Evolutionary conservation across 192 early-diverging fungal species (phyloP).

Genomic region (Mycoemilia scoparia): DNA sequence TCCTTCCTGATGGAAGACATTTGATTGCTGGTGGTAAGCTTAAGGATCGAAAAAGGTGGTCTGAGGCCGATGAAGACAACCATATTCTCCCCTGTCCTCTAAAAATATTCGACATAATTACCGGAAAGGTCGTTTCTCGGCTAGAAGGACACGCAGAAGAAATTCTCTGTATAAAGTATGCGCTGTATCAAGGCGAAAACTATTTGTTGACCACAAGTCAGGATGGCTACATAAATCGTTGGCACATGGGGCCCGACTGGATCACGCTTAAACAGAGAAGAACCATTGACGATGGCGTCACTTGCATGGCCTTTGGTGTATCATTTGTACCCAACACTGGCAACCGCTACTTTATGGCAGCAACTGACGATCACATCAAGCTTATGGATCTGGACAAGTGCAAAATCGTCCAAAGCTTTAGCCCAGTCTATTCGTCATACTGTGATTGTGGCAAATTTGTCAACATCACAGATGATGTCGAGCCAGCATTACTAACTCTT

Average conservation of each 20-base stretch:
- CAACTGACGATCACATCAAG: conserved; percentile 70
- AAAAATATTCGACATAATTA: conserved; percentile 73
- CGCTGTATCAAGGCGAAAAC: conserved; percentile 57
- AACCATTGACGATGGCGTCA: conserved; percentile 64
- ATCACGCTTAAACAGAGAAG: conserved; percentile 38
- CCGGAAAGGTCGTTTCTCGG: conserved; percentile 60
- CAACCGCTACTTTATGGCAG: conserved; percentile 81
- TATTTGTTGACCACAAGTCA: conserved; percentile 84
- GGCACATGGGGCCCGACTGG: conserved; percentile 73
- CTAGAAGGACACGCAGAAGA: conserved; percentile 80
- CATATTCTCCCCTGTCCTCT: conserved; percentile 85
- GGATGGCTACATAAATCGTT: conserved; percentile 84
- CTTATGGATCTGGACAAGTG: conserved; percentile 80
- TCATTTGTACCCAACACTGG: conserved; percentile 86
- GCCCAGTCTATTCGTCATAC: conserved; percentile 71
- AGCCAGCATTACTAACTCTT: no score
- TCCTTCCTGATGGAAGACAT: conserved; percentile 41
- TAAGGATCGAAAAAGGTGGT: conserved; percentile 79
- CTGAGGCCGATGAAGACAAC: conserved; percentile 77
- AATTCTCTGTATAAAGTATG: conserved; percentile 58
- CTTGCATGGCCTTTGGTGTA: conserved; percentile 92
- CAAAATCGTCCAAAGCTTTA: conserved; percentile 34
- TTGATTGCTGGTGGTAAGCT: conserved; percentile 75
- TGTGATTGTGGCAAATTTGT: conserved; percentile 85
- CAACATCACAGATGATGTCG: conserved; percentile 15